Evolutionary conservation across 164 flowering plant species (phyloP).

Genomic region (Piper longum): DNA sequence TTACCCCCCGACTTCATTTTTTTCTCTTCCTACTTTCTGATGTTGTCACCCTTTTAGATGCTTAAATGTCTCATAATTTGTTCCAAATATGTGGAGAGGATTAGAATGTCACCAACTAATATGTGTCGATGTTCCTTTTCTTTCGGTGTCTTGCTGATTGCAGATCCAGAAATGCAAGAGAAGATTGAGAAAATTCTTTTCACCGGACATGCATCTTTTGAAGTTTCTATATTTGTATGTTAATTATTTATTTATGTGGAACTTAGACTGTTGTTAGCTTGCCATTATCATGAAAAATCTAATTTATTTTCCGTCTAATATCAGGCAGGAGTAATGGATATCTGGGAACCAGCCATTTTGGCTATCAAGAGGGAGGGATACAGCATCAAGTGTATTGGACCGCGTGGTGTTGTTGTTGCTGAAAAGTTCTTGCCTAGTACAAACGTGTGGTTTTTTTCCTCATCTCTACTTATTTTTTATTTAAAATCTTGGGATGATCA

Average conservation of each 20-base stretch:
- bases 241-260: neutral
- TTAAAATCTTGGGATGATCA: too few relatives aligned
- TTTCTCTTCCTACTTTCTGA: too few relatives aligned
- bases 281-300: neutral
- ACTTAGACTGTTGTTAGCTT: neutral
- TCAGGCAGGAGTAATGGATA: conserved; percentile 61
- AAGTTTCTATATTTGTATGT: conserved; percentile 61
- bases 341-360: conserved; percentile 82
- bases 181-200: conserved; percentile 43
- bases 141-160: conserved; percentile 6
- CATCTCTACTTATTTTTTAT: neutral
- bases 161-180: conserved; percentile 76
- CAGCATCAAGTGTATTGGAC: conserved; percentile 56
- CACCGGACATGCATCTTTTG: conserved; percentile 59
- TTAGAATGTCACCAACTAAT: too few relatives aligned
- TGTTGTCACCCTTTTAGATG: too few relatives aligned
- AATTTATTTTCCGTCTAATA: neutral
- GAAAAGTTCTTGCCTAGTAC: conserved; percentile 59
- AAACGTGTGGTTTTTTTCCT: conserved; percentile 30
- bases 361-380: conserved; percentile 74
- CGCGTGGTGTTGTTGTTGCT: conserved; percentile 41
- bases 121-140: neutral
- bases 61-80: too few relatives aligned
- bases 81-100: too few relatives aligned
- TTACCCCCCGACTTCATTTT: too few relatives aligned